Conservation (phyloP, 768 basidiomycete species). For the Phaffia australis region DNA sequence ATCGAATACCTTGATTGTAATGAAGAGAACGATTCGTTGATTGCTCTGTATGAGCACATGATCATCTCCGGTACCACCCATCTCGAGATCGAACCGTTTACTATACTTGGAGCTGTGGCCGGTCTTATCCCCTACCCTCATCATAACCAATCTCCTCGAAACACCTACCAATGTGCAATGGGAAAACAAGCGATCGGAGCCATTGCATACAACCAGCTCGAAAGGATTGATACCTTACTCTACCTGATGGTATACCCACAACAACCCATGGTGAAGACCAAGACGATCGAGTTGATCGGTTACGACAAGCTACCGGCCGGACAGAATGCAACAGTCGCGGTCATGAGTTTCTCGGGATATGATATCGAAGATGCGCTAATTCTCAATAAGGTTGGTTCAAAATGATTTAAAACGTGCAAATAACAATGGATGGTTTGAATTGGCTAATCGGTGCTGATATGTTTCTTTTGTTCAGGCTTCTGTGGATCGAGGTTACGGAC, state of each 20-base stretch:
- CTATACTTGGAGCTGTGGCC: conserved; percentile 90
- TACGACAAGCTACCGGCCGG: conserved; percentile 96
- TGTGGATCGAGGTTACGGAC: conserved; percentile 90
- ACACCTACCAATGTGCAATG: conserved; percentile 99
- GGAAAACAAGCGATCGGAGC: conserved; percentile 99
- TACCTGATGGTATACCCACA: conserved; percentile 97
- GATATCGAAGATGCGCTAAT: conserved; percentile 99
- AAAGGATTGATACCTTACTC: conserved; percentile 93
- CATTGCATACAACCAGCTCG: conserved; percentile 94
- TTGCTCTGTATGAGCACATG: conserved; percentile 84
- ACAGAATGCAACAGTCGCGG: conserved; percentile 94
- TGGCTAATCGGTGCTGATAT: background rate
- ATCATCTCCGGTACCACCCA: conserved; percentile 77
- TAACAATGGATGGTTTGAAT: too few species aligned
- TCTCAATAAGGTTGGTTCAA: conserved; percentile 61
- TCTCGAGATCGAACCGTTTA: conserved; percentile 97
- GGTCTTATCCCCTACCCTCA: conserved; percentile 98
- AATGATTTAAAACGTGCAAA: too few species aligned
- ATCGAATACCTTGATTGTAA: conserved; percentile 98
- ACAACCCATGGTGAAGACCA: conserved; percentile 98
- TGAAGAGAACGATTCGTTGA: conserved; percentile 95
- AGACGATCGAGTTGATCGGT: conserved; percentile 91
- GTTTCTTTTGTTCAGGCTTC: conserved; percentile 53
- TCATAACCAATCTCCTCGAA: conserved; percentile 97
- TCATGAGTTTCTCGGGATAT: conserved; percentile 98